These are phyloP conservation scores for Neurospora tetrasperma DNA, from an alignment of 495 filamentous ascomycete genomes.

Conservation along the genomic window DNA sequence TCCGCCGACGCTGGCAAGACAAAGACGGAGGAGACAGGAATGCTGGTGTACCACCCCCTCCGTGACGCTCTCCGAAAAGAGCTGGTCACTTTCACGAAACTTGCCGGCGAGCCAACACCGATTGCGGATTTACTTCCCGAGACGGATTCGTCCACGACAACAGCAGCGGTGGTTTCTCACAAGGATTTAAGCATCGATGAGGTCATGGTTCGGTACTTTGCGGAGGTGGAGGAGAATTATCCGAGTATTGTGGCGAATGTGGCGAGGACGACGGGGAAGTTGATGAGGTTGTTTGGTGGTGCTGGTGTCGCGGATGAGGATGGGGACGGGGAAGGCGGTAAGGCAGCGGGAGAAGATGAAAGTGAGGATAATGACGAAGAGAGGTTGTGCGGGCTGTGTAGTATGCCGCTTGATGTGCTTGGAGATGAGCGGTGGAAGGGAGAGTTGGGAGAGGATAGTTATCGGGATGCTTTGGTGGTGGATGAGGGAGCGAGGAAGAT, in stretches of 20 bases:
- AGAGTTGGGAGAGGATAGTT: slow-evolving; percentile 26
- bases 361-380: background rate
- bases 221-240: slow-evolving; percentile 76
- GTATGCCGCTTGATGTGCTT: slow-evolving; percentile 36
- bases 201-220: slow-evolving; percentile 81
- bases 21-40: background rate
- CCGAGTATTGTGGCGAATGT: slow-evolving; percentile 92
- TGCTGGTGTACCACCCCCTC: slow-evolving; percentile 31
- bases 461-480: background rate
- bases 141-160: slow-evolving; percentile 12
- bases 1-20: background rate
- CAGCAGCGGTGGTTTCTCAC: slow-evolving; percentile 42
- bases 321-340: background rate
- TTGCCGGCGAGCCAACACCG: slow-evolving; percentile 27
- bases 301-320: background rate
- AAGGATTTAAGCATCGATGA: slow-evolving; percentile 83
- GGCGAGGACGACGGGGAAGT: slow-evolving; percentile 73
- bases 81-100: slow-evolving; percentile 48
- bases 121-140: slow-evolving; percentile 10
- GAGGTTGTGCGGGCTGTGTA: slow-evolving; percentile 37
- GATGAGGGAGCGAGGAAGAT: background rate
- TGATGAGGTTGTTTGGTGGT: slow-evolving; percentile 31
- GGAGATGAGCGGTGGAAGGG: slow-evolving; percentile 42
- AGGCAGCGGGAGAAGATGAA: background rate
- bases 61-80: slow-evolving; percentile 78